These are phyloP conservation scores for Coniella lustricola DNA, from an alignment of 2,329 filamentous ascomycete species.

Conservation along the genomic window DNA sequence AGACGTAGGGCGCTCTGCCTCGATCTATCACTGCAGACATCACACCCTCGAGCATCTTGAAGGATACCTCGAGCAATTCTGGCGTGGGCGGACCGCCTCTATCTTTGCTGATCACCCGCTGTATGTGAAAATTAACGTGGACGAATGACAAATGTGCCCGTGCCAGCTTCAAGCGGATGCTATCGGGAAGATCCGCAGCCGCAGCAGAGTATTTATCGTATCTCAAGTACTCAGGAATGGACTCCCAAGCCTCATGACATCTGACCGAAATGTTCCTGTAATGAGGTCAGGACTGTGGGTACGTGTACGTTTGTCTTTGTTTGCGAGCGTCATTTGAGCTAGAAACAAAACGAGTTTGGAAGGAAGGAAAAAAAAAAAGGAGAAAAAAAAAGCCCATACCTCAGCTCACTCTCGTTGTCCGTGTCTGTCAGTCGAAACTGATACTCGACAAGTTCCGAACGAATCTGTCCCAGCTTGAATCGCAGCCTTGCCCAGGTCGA, in stretches of 20 bases:
- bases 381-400: not conserved
- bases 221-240: not conserved
- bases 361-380: no score
- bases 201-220: not conserved
- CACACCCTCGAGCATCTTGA: not conserved
- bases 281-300: not conserved
- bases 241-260: not conserved
- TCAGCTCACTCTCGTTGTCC: not conserved
- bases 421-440: not conserved
- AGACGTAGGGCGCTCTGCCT: not conserved
- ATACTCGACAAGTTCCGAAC: not conserved
- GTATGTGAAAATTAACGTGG: not conserved
- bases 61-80: not conserved
- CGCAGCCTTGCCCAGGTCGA: constrained; percentile 2
- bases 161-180: not conserved
- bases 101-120: not conserved
- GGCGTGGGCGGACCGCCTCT: not conserved
- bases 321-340: no score
- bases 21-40: not conserved
- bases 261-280: not conserved
- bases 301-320: not conserved
- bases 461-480: not conserved
- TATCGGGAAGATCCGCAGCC: not conserved
- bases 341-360: no score
- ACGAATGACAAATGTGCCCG: not conserved